Conservation (phyloP, 352 stramenopile genomes). For the Phytophthora hibernalis region DNA sequence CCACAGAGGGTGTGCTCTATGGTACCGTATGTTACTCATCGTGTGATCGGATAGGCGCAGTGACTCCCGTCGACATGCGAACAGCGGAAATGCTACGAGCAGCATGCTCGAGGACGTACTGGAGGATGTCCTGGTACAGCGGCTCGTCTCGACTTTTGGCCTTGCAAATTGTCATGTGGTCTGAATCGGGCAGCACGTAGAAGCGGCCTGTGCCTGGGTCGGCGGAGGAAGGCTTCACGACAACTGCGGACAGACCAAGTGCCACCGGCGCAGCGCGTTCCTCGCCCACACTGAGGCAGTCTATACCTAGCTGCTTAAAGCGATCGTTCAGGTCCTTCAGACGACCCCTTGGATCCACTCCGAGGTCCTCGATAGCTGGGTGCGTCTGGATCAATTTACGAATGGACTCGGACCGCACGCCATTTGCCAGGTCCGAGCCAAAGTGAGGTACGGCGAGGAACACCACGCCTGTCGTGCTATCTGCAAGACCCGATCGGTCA, state of each 20-base stretch:
- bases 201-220: conserved; percentile 78
- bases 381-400: conserved; percentile 78
- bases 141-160: conserved; percentile 64
- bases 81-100: conserved; percentile 17
- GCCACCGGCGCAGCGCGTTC: conserved; percentile 63
- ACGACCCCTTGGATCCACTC: conserved; percentile 55
- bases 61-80: conserved; percentile 12
- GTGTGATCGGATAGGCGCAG: conserved; percentile 6
- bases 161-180: conserved; percentile 92
- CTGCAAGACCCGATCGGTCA: conserved; percentile 34
- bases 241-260: conserved; percentile 74
- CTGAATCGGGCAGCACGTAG: conserved; percentile 59
- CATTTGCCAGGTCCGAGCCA: conserved; percentile 75
- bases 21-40: conserved; percentile 30
- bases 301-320: conserved; percentile 70
- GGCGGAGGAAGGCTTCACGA: conserved; percentile 80
- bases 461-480: conserved; percentile 64
- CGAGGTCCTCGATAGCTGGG: conserved; percentile 77
- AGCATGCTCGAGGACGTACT: conserved; percentile 42
- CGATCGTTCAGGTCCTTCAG: conserved; percentile 72
- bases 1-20: conserved; percentile 28
- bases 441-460: conserved; percentile 89
- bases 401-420: conserved; percentile 70
- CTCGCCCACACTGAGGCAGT: conserved; percentile 80
- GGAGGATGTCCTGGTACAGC: conserved; percentile 69